These are phyloP conservation scores for Eucalyptus pauciflora DNA, from an alignment of 345 rosid genomes.

Conservation along the genomic window DNA sequence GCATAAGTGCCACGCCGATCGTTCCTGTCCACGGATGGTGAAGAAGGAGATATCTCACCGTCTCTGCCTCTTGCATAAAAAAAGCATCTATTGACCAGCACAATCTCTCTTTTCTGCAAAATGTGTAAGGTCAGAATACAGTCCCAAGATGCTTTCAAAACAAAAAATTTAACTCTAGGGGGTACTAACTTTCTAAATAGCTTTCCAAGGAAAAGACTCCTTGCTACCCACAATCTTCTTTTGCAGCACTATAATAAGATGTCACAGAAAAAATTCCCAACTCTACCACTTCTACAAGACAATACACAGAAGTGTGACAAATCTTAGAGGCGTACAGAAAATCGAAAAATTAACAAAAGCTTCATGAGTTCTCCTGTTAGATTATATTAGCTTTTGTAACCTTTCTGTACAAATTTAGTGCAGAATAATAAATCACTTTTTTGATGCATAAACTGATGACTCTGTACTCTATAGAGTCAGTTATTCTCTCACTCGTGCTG, in stretches of 20 bases:
- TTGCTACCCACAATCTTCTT: background rate
- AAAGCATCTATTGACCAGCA: background rate
- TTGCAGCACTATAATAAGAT: background rate
- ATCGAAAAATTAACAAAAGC: background rate
- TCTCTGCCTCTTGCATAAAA: background rate
- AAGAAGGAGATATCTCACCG: background rate
- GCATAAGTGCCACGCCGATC: background rate
- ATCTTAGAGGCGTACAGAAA: background rate
- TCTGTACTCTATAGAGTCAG: background rate
- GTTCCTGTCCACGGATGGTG: background rate
- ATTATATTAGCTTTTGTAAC: background rate
- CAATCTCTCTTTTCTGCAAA: background rate
- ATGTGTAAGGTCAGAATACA: background rate
- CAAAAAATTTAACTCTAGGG: background rate
- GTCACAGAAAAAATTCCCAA: background rate
- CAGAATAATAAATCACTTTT: background rate
- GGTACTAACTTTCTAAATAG: background rate
- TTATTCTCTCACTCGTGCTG: background rate
- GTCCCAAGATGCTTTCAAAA: background rate
- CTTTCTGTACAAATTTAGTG: background rate
- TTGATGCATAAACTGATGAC: background rate
- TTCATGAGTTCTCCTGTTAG: background rate
- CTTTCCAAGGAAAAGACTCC: background rate
- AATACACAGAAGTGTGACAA: background rate
- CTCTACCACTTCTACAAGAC: background rate